Conservation (phyloP, 2,329 filamentous ascomycete genomes). For the Hirsutella rhossiliensis region DNA sequence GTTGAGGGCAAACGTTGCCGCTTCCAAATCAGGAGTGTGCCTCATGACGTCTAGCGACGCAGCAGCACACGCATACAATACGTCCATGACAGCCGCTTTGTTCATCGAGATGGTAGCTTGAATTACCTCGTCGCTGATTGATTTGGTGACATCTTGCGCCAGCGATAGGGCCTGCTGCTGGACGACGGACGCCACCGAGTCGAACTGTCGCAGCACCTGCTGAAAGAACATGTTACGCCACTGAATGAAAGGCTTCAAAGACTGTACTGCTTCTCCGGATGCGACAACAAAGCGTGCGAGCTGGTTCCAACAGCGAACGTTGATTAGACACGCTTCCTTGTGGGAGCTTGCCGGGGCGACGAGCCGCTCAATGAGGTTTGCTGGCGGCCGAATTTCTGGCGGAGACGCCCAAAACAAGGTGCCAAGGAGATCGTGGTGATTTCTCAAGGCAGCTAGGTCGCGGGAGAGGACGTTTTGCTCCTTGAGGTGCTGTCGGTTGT, state of each 20-base stretch:
- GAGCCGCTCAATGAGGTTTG: constrained; percentile 45
- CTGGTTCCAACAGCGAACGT: constrained; percentile 50
- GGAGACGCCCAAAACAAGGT: constrained; percentile 55
- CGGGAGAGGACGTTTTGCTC: constrained; percentile 47
- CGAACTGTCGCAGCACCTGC: constrained; percentile 44
- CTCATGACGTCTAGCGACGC: constrained; percentile 39
- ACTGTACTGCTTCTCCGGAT: constrained; percentile 29
- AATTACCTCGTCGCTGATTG: constrained; percentile 31
- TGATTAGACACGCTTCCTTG: constrained; percentile 54
- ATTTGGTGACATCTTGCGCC: constrained; percentile 30
- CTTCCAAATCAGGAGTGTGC: constrained; percentile 30
- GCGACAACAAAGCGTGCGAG: constrained; percentile 46
- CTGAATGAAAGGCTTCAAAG: constrained; percentile 31
- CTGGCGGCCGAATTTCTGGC: constrained; percentile 36
- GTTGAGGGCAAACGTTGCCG: constrained; percentile 37
- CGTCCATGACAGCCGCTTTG: constrained; percentile 38
- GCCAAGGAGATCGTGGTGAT: constrained; percentile 57
- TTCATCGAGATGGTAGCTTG: constrained; percentile 39
- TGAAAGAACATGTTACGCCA: constrained; percentile 48
- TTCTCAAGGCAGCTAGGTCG: constrained; percentile 52
- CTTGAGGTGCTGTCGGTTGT: constrained; percentile 51
- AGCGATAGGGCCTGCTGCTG: constrained; percentile 41
- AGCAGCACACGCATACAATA: constrained; percentile 34
- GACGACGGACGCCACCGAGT: constrained; percentile 42
- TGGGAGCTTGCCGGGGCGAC: constrained; percentile 49